These are phyloP conservation scores for Fusarium pseudonygamai DNA, from an alignment of 2,329 filamentous ascomycete genomes.

Conservation along the genomic window DNA sequence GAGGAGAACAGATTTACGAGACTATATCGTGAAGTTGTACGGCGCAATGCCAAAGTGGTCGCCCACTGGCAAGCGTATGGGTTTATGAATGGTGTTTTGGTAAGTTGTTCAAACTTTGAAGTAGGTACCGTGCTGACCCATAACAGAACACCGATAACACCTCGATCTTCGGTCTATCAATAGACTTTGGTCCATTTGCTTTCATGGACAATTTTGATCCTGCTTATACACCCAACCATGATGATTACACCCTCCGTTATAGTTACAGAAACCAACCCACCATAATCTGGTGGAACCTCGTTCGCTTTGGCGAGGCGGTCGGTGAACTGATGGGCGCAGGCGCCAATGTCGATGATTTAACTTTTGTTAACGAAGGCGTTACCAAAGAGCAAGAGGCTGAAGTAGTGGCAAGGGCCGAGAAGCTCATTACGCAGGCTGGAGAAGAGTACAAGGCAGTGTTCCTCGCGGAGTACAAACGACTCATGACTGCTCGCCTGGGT, in stretches of 20 bases:
- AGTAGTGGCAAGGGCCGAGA: constrained; percentile 83
- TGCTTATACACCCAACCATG: constrained; percentile 94
- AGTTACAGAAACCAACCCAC: constrained; percentile 93
- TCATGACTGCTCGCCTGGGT: constrained; percentile 85
- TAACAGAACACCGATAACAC: constrained; percentile 91
- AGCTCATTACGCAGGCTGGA: constrained; percentile 79
- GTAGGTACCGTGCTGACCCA: constrained; percentile 31
- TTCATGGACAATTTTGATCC: constrained; percentile 99
- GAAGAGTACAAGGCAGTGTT: constrained; percentile 93
- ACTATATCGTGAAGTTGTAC: constrained; percentile 86
- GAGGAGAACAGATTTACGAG: constrained; percentile 88
- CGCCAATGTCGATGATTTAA: constrained; percentile 72
- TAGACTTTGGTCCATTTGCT: constrained; percentile 96
- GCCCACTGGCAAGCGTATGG: constrained; percentile 97
- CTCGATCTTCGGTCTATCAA: constrained; percentile 84
- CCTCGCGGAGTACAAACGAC: constrained; percentile 84
- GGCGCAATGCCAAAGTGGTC: constrained; percentile 86
- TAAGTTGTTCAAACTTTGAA: constrained; percentile 29
- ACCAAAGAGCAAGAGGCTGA: constrained; percentile 67
- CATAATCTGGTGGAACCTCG: constrained; percentile 98
- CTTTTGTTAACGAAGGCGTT: constrained; percentile 78
- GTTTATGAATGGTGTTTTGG: constrained; percentile 97
- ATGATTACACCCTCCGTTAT: constrained; percentile 88
- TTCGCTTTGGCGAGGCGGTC: constrained; percentile 86
- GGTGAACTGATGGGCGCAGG: constrained; percentile 89